These are phyloP conservation scores for Sporothrix mexicana DNA, from an alignment of 2,329 filamentous ascomycete species.

Conservation along the genomic window DNA sequence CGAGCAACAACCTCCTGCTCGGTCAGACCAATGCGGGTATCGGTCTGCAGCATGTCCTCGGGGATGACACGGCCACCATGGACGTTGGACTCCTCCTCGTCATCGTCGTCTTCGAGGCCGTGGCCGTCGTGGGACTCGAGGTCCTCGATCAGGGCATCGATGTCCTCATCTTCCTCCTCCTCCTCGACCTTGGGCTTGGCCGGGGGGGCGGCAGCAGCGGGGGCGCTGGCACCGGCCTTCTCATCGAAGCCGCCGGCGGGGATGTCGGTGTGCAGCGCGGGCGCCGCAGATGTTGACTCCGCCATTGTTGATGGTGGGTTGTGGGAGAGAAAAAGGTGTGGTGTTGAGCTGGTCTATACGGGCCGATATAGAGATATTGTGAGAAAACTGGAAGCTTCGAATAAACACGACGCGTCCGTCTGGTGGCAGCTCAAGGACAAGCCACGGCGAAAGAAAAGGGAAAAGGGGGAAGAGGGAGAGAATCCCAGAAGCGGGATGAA, in stretches of 20 bases:
- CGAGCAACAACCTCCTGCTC: slow-evolving; percentile 68
- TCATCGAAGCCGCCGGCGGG: slow-evolving; percentile 70
- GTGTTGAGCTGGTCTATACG: slow-evolving; percentile 35
- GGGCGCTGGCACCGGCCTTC: slow-evolving; percentile 50
- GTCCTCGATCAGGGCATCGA: slow-evolving; percentile 85
- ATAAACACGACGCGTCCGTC: slow-evolving; percentile 30
- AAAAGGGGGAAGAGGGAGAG: slow-evolving; percentile 25
- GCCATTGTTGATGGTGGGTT: slow-evolving; percentile 54
- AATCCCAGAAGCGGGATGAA: slow-evolving; percentile 27
- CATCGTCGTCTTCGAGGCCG: slow-evolving; percentile 65
- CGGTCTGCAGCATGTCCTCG: slow-evolving; percentile 73
- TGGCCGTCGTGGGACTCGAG: slow-evolving; percentile 82
- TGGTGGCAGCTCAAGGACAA: slow-evolving; percentile 35
- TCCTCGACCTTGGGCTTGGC: slow-evolving; percentile 54
- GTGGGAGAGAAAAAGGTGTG: slow-evolving; percentile 40
- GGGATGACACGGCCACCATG: slow-evolving; percentile 67
- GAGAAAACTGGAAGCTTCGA: slow-evolving; percentile 34
- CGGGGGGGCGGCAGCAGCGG: slow-evolving; percentile 43
- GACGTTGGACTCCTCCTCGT: slow-evolving; percentile 53
- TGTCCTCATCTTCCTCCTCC: slow-evolving; percentile 79
- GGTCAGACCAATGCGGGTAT: slow-evolving; percentile 72
- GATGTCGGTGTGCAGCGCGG: slow-evolving; percentile 68
- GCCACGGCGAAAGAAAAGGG: slow-evolving; percentile 30
- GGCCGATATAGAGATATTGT: slow-evolving; percentile 29
- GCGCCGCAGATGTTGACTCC: slow-evolving; percentile 58